Conservation (phyloP, 2,329 filamentous ascomycete genomes). For the Clathrospora elynae region DNA sequence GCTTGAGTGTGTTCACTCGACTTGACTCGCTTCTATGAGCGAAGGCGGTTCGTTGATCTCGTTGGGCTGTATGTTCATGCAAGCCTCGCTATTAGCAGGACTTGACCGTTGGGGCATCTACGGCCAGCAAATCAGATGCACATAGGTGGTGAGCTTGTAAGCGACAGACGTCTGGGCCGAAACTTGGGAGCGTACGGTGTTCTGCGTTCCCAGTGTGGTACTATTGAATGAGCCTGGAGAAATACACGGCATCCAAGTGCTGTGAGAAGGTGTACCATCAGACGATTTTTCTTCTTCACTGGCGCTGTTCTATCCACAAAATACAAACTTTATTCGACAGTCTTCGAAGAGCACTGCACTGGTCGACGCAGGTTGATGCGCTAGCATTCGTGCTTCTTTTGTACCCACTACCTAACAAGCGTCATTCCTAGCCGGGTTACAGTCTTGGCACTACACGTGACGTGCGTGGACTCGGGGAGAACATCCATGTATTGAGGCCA, state of each 20-base stretch:
- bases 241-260: conserved; percentile 32
- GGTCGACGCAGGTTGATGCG: conserved; percentile 13
- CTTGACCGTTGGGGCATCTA: conserved; percentile 12
- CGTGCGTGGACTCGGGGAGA: conserved; percentile 12
- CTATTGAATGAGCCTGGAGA: conserved; percentile 26
- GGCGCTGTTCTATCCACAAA: conserved; percentile 26
- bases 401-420: conserved; percentile 6
- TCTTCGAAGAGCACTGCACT: conserved; percentile 2
- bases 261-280: conserved; percentile 6
- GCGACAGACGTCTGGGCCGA: conserved; percentile 9
- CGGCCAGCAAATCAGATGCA: conserved; percentile 12
- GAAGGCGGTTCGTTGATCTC: not conserved
- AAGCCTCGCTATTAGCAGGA: conserved; percentile 12
- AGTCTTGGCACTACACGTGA: conserved; percentile 18
- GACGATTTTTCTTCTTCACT: conserved; percentile 18
- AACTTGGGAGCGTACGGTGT: conserved; percentile 17
- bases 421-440: conserved; percentile 7
- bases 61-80: conserved; percentile 4
- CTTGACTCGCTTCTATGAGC: conserved; percentile 89
- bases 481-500: conserved; percentile 1
- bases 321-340: conserved; percentile 19
- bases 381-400: conserved; percentile 8
- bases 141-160: conserved; percentile 13
- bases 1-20: conserved; percentile 94
- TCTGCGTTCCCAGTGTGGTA: conserved; percentile 36